Evolutionary conservation across 2,329 filamentous ascomycete genomes (phyloP).

Genomic region (Simplicillium sp.): DNA sequence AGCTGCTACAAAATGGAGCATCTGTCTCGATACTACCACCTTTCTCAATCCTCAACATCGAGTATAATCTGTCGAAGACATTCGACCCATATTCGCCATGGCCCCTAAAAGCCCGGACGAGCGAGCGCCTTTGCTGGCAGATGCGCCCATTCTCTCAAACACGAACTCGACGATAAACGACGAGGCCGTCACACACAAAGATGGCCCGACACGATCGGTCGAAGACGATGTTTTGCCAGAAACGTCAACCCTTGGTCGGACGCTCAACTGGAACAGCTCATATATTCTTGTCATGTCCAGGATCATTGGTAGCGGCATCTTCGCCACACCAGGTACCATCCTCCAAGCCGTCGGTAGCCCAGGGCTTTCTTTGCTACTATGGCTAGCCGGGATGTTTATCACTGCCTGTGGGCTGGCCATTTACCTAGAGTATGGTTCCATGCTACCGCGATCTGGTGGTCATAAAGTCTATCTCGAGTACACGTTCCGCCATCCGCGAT

Average conservation of each 20-base stretch:
- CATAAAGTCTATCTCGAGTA: slow-evolving; percentile 65
- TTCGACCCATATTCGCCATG: neutral
- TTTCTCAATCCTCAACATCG: too few relatives aligned
- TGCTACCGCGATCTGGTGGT: slow-evolving; percentile 60
- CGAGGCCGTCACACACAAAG: slow-evolving; percentile 1
- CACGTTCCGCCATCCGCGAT: slow-evolving; percentile 52
- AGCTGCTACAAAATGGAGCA: too few relatives aligned
- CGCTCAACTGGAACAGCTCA: slow-evolving; percentile 51
- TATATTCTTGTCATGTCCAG: slow-evolving; percentile 60
- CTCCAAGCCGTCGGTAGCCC: slow-evolving; percentile 57
- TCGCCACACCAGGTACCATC: slow-evolving; percentile 61
- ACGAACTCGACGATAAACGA: neutral
- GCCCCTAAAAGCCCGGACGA: neutral
- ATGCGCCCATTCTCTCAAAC: neutral
- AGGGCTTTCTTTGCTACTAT: slow-evolving; percentile 51
- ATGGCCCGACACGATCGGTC: slow-evolving; percentile 19
- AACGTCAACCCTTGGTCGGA: slow-evolving; percentile 47
- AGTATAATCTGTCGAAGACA: neutral
- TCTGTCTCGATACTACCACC: too few relatives aligned
- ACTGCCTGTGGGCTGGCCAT: slow-evolving; percentile 53
- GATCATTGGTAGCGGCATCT: slow-evolving; percentile 63
- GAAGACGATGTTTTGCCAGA: slow-evolving; percentile 53
- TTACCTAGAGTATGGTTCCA: slow-evolving; percentile 58
- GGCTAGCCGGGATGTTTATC: slow-evolving; percentile 52
- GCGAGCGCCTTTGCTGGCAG: slow-evolving; percentile 3